phyloP scores from a whole-genome alignment of 176 grass and related monocot genomes.

The Luzula sylvatica region DNA sequence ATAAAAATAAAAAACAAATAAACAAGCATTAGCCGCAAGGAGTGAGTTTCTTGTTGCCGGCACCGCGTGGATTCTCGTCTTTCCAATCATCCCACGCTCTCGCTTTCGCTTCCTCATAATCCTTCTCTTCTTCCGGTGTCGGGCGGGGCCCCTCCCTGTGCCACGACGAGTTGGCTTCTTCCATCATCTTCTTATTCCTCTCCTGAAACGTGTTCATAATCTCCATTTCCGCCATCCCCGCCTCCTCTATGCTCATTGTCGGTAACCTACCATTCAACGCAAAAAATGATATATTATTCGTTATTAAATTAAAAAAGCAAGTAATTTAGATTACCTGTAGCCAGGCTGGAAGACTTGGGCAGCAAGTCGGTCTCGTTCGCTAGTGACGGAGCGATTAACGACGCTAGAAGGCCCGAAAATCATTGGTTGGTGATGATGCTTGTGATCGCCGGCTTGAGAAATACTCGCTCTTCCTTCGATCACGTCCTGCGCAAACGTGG shows the following conservation, averaged over 20 bases:
- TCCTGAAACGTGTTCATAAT: constrained; percentile 91
- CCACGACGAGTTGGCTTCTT: constrained; percentile 71
- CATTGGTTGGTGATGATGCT: constrained; percentile 64
- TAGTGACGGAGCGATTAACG: constrained; percentile 50
- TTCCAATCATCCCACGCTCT: constrained; percentile 92
- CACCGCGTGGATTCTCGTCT: constrained; percentile 85
- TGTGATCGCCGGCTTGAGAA: constrained; percentile 82
- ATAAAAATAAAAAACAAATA: neutral
- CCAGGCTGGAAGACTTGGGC: constrained; percentile 94
- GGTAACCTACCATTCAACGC: constrained; percentile 35
- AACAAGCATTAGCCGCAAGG: constrained; percentile 49
- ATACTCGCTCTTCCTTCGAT: constrained; percentile 82
- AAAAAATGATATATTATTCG: too few relatives aligned
- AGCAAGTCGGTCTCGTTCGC: constrained; percentile 60
- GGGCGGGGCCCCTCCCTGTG: constrained; percentile 35
- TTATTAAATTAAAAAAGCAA: too few relatives aligned
- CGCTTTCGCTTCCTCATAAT: constrained; percentile 61
- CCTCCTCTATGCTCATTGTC: constrained; percentile 95
- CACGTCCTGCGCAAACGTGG: constrained; percentile 94
- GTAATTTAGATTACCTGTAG: constrained; percentile 59
- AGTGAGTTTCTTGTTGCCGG: constrained; percentile 94
- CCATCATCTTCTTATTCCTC: constrained; percentile 44
- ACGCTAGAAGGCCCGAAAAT: constrained; percentile 93
- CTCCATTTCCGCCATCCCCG: constrained; percentile 76
- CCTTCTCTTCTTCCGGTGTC: constrained; percentile 52